Evolutionary conservation across 768 basidiomycete species (phyloP).

Genomic region (Clavaria fumosa): DNA sequence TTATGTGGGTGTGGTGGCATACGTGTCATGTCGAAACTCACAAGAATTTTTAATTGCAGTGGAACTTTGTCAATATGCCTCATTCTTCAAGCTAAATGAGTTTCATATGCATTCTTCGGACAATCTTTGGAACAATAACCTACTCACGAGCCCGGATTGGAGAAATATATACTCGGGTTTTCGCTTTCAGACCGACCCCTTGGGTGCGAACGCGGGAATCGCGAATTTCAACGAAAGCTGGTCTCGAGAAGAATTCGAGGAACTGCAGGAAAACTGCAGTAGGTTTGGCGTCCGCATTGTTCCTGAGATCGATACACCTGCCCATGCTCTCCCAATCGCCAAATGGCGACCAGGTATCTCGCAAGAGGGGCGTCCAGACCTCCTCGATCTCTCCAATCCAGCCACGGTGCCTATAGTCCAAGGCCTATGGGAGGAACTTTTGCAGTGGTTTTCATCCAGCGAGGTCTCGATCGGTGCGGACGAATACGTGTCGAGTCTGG

Average conservation of each 20-base stretch:
- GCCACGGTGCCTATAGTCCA: conserved; percentile 28
- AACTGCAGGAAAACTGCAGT: conserved; percentile 23
- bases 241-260: conserved; percentile 18
- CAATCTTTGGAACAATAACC: conserved; percentile 26
- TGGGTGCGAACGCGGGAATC: conserved; percentile 20
- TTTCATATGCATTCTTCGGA: conserved; percentile 30
- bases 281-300: conserved; percentile 23
- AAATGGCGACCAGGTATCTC: conserved; percentile 31
- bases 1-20: conserved; percentile 17
- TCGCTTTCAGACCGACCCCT: conserved; percentile 23
- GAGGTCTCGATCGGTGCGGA: conserved; percentile 34
- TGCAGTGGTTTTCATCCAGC: conserved; percentile 23
- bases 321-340: conserved; percentile 28
- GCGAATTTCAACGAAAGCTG: conserved; percentile 27
- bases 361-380: conserved; percentile 18
- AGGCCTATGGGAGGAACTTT: conserved; percentile 26
- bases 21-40: background rate
- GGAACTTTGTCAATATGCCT: conserved; percentile 28
- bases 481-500: conserved; percentile 24
- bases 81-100: conserved; percentile 31
- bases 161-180: conserved; percentile 27
- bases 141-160: conserved; percentile 24
- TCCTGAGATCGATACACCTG: conserved; percentile 31
- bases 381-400: conserved; percentile 25
- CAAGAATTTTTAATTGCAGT: conserved; percentile 13